Evolutionary conservation across 805 yeast genomes (phyloP), one percentile per base, ranked within the genome.

Genomic region (Spathaspora gorwiae): DNA sequence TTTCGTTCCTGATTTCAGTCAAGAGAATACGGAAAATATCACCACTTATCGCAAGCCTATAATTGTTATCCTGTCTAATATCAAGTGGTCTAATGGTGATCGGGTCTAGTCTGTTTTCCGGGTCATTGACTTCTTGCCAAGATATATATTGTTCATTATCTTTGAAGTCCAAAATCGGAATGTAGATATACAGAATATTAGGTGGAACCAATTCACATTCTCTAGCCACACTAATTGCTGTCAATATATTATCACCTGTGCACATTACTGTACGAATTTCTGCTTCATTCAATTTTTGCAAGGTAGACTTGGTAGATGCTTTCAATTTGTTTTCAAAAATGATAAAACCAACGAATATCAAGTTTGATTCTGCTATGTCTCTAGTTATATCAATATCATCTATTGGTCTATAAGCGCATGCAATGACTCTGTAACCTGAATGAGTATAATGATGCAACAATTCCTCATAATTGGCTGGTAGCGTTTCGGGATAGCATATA

Each of bases 191-290:
- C 1, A 55, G 50, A 13, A 61, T 60, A 9, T 66, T 60, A 2
- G 72, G 72, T 3, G 62, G 63, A 9, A 94, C 64, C 49, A 94
- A 70, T 2, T 80, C 83, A 59, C 95, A 87, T 57, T 92, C 97
- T 48, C 81, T 76, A 3, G 87, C 96, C 13, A 94, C 99, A 64
- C 96, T 87, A 15, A 94, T 79, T 0, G 98, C 99, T 0, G 99
- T 94, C 46, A 94, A 69, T 14, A 94, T 80, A 59, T 94, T 94
- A 63, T 94, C 99, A 44, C 99, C 99, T 0, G 99, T 94, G 64
- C 99, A 94, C 99, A 94, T 94, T 27, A 90, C 70, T 0, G 94
- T 87, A 54, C 97, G 73, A 41, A 94, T 75, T 19, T 79, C 73
- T 0, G 99, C 97, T 6, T 71, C 72, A 19, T 70, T 68, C 41